Conservation (phyloP, 495 filamentous ascomycete species). For the Neurospora sp. region DNA sequence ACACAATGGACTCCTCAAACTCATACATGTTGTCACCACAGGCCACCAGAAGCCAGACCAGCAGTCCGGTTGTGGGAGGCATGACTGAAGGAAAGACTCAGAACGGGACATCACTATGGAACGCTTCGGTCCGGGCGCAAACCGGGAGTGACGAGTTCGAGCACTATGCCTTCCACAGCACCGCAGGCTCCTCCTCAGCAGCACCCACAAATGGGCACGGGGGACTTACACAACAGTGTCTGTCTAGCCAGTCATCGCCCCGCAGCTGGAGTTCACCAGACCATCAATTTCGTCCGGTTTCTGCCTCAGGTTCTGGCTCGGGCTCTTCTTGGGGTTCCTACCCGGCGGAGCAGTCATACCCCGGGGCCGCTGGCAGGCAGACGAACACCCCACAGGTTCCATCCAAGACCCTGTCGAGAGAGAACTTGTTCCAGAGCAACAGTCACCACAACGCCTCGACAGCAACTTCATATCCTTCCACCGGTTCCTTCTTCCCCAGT, state of each 20-base stretch:
- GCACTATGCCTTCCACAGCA: conserved; percentile 20
- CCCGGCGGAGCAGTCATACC: not conserved
- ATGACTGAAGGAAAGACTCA: not conserved
- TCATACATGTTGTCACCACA: not conserved
- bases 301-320: not conserved
- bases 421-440: not conserved
- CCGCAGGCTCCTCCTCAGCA: conserved; percentile 1
- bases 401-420: not conserved
- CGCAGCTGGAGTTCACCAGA: conserved; percentile 20
- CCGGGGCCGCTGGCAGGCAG: not conserved
- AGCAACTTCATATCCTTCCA: not conserved
- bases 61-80: not conserved
- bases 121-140: conserved; percentile 5
- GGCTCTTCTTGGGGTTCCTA: not conserved
- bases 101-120: conserved; percentile 7
- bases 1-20: not conserved
- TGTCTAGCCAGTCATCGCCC: conserved; percentile 16
- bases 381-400: not conserved
- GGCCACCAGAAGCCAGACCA: not conserved
- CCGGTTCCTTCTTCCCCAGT: not conserved
- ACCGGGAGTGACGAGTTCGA: conserved; percentile 12
- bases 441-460: not conserved
- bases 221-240: conserved; percentile 3
- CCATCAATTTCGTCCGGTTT: conserved; percentile 8
- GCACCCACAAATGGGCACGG: conserved; percentile 1